phyloP scores from a whole-genome alignment of 768 basidiomycete species.

The Lactarius sp. region DNA sequence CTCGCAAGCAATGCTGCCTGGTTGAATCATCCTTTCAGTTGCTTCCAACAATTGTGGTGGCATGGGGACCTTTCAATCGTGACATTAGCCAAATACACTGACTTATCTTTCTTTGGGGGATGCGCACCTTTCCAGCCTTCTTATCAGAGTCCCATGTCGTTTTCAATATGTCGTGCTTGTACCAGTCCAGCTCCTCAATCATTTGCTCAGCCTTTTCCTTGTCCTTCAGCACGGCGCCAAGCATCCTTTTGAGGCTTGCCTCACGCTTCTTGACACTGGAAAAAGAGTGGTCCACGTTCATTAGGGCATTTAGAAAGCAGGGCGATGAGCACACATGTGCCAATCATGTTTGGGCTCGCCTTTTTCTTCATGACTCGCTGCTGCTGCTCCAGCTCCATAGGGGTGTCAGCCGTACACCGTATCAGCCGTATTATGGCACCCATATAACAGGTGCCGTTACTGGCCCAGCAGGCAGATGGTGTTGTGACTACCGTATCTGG shows the following conservation, averaged over 20 bases:
- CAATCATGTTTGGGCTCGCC: slow-evolving; percentile 94
- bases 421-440: too few species aligned
- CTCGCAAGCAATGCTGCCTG: too few species aligned
- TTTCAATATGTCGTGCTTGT: slow-evolving; percentile 88
- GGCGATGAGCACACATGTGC: slow-evolving; percentile 52
- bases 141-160: slow-evolving; percentile 87
- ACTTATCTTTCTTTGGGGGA: not conserved
- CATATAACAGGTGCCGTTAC: too few species aligned
- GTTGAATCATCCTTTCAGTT: too few species aligned
- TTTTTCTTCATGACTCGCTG: slow-evolving; percentile 92
- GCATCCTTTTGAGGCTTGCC: slow-evolving; percentile 75
- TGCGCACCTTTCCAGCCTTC: slow-evolving; percentile 50
- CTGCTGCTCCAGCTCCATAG: slow-evolving; percentile 71
- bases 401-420: too few species aligned
- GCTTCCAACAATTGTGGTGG: too few species aligned
- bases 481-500: too few species aligned
- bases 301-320: not conserved
- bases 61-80: slow-evolving; percentile 51
- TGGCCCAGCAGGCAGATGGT: too few species aligned
- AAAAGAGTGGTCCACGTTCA: not conserved
- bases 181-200: slow-evolving; percentile 86
- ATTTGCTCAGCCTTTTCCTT: slow-evolving; percentile 94
- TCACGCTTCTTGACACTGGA: slow-evolving; percentile 92
- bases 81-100: not conserved
- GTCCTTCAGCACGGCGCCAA: slow-evolving; percentile 82